A percentile compares a stretch with the other conserved stretches of the same genome.
Evolutionary conservation across 805 yeast species (phyloP).

Genomic region (Cyberlindnera maclurae): DNA sequence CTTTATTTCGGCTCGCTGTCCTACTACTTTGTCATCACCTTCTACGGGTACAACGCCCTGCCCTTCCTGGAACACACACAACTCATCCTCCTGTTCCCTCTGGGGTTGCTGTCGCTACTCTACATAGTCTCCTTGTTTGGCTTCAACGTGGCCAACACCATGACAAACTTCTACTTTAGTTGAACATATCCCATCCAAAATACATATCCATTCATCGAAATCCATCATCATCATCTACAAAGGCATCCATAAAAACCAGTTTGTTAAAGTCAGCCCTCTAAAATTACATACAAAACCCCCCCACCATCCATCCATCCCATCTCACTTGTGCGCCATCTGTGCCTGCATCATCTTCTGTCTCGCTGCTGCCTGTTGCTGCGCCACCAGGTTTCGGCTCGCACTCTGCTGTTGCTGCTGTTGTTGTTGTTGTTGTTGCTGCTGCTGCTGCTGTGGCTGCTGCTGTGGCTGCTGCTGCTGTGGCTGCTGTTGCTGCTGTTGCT

Average conservation of each 20-base stretch:
- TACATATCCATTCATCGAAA: too few species aligned
- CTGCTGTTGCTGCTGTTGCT: not conserved
- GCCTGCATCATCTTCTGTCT: slow-evolving; percentile 17
- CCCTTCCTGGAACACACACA: slow-evolving; percentile 63
- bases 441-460: not conserved
- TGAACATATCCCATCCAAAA: slow-evolving; percentile 5
- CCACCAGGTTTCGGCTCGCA: slow-evolving; percentile 8
- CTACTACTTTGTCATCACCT: slow-evolving; percentile 73
- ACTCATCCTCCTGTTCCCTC: slow-evolving; percentile 50
- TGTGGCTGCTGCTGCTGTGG: slow-evolving; percentile 6
- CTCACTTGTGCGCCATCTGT: slow-evolving; percentile 13
- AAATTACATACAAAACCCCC: too few species aligned
- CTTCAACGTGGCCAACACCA: slow-evolving; percentile 63
- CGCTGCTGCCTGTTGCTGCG: slow-evolving; percentile 16
- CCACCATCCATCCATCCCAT: not conserved
- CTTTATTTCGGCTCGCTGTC: slow-evolving; percentile 67
- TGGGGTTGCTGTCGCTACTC: slow-evolving; percentile 48
- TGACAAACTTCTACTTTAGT: slow-evolving; percentile 34
- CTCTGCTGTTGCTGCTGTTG: slow-evolving; percentile 8
- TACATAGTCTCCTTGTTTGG: slow-evolving; percentile 62
- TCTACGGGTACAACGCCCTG: slow-evolving; percentile 80
- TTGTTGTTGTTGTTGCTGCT: slow-evolving; percentile 1
- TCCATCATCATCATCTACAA: not conserved
- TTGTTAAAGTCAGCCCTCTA: not conserved
- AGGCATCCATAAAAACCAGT: not conserved